Conservation (phyloP, 1,139 yeast species). For the Candida sanyaensis region DNA sequence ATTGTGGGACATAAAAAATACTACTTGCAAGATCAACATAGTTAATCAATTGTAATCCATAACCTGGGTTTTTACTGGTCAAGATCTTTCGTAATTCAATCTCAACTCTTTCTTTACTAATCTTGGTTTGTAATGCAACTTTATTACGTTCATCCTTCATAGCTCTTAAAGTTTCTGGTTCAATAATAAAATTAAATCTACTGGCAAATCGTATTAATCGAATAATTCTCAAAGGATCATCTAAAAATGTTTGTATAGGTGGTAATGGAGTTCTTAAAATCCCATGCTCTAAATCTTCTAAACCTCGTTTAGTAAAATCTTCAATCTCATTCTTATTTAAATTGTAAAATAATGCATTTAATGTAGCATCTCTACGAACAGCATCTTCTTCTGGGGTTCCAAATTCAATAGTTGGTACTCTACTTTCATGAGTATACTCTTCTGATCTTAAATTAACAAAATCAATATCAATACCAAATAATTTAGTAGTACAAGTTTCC, state of each 20-base stretch:
- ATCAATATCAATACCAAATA: constrained; percentile 82
- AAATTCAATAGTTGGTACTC: constrained; percentile 75
- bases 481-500: constrained; percentile 91
- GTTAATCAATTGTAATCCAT: constrained; percentile 63
- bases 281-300: constrained; percentile 69
- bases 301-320: constrained; percentile 78
- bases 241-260: constrained; percentile 82
- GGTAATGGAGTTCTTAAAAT: constrained; percentile 83
- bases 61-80: constrained; percentile 58
- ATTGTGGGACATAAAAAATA: constrained; percentile 53
- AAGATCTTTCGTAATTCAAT: constrained; percentile 79
- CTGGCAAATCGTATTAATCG: constrained; percentile 85
- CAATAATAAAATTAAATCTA: constrained; percentile 70
- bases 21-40: constrained; percentile 55
- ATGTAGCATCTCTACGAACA: constrained; percentile 87
- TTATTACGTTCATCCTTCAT: constrained; percentile 66
- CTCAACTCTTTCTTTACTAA: constrained; percentile 90
- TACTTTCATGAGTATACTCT: constrained; percentile 74
- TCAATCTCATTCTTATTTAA: constrained; percentile 68
- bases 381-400: constrained; percentile 97
- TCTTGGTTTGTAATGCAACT: constrained; percentile 63
- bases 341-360: constrained; percentile 89
- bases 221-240: constrained; percentile 89
- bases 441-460: constrained; percentile 91
- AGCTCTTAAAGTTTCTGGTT: constrained; percentile 56